These are phyloP conservation scores for Begonia masoniana DNA, from an alignment of 306 rosid species.

Conservation along the genomic window DNA sequence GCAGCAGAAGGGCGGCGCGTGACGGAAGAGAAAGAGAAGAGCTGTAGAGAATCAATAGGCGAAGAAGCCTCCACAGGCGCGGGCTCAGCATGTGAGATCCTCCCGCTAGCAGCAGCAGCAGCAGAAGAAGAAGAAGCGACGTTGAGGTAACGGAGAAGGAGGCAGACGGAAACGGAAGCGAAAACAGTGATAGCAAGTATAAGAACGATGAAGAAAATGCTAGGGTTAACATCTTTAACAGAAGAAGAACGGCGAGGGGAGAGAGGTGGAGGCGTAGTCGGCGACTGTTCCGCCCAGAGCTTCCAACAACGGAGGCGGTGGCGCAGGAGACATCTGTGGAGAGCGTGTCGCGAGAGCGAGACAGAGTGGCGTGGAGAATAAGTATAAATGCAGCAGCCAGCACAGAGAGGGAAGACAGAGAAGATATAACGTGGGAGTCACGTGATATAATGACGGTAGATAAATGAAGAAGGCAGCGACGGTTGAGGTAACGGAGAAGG, in stretches of 20 bases:
- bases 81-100: background rate
- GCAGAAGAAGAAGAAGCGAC: background rate
- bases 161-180: slow-evolving; percentile 8
- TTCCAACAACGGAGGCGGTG: slow-evolving; percentile 6
- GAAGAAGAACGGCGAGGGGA: slow-evolving; percentile 10
- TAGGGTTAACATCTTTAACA: slow-evolving; percentile 2
- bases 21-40: slow-evolving; percentile 10
- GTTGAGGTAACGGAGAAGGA: slow-evolving; percentile 7
- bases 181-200: slow-evolving; percentile 5
- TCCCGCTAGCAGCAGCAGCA: background rate
- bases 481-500: slow-evolving; percentile 7
- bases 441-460: background rate
- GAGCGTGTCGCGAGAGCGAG: background rate
- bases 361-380: background rate
- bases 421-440: background rate
- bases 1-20: slow-evolving; percentile 10
- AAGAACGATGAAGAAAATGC: slow-evolving; percentile 8
- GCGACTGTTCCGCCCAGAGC: background rate
- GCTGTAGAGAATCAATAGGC: slow-evolving; percentile 8
- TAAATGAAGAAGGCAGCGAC: slow-evolving; percentile 12
- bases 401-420: background rate
- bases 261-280: slow-evolving; percentile 4
- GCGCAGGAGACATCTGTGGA: slow-evolving; percentile 2
- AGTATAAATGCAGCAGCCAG: slow-evolving; percentile 1
- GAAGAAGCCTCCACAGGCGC: slow-evolving; percentile 1